Evolutionary conservation across 495 filamentous ascomycete genomes (phyloP), one percentile per base, ranked within the genome.

Genomic region (Xylaria bambusicola): DNA sequence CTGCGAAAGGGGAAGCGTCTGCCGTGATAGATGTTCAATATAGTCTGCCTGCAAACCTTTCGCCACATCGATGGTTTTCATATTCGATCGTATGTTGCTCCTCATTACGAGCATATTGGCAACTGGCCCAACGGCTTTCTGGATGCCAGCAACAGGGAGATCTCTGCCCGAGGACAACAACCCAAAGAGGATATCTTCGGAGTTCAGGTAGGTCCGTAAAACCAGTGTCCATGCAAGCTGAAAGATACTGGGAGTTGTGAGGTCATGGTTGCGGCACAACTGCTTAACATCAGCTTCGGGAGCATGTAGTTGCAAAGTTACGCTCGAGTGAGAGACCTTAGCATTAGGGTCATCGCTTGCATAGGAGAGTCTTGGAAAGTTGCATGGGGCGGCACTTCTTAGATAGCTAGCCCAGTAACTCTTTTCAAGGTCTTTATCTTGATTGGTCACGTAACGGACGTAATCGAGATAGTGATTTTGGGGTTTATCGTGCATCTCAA

Each of bases 101-200:
- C 83, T 80, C 49, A 82, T 71, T 18, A 85, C 85, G 0, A 87
- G 70, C 13, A 85, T 87, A 31, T 84, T 80, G 60, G 88, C 83
- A 10, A 85, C 65, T 4, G 85, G 73, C 0, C 82, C 83, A 13
- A 77, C 68, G 8, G 80, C 76, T 1, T 68, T 60, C 42, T 75
- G 66, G 29, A 86, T 71, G 27, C 73, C 73, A 8, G 72, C 59
- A 3, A 84, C 68, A 2, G 77, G 71, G 2, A 73, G 76, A 24
- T 78, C 73, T 0, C 82, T 73, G 48, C 79, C 80, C 35, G 68
- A 71, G 10, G 83, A 74, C 5, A 80, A 84, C 58, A 81, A 81
- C 0, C 82, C 84, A 64, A 87, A 82, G 20, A 82, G 73, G 38
- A 74, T 71, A 63, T 75, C 63, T 33, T 78, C 62, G n/a, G 56